phyloP scores from a whole-genome alignment of 805 yeast genomes.

The Metschnikowia amazonensis region DNA sequence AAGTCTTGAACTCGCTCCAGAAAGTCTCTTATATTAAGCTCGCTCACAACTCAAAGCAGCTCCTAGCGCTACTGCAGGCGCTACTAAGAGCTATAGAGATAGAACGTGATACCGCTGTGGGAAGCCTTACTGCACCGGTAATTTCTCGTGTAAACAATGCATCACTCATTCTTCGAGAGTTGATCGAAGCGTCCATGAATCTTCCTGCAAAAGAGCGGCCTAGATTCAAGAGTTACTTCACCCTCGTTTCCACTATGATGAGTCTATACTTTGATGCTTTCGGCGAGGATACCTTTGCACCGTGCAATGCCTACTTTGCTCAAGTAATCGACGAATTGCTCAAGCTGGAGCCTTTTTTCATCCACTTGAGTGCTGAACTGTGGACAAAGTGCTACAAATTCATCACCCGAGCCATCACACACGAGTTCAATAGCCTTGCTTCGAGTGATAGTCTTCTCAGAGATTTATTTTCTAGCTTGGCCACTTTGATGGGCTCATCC shows the following conservation, averaged over 20 bases:
- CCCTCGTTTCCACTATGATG: conserved; percentile 18
- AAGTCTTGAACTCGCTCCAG: conserved; percentile 13
- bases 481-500: conserved; percentile 23
- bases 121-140: conserved; percentile 23
- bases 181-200: conserved; percentile 18
- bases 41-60: conserved; percentile 20
- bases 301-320: conserved; percentile 27
- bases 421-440: conserved; percentile 9
- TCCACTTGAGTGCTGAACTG: conserved; percentile 27
- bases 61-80: conserved; percentile 22
- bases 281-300: conserved; percentile 15
- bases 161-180: conserved; percentile 28
- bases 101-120: conserved; percentile 34
- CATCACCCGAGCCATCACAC: conserved; percentile 19
- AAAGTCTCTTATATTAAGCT: conserved; percentile 15
- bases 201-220: conserved; percentile 15
- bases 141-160: conserved; percentile 30
- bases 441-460: conserved; percentile 21
- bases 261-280: conserved; percentile 17
- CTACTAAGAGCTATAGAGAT: conserved; percentile 27
- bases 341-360: conserved; percentile 24
- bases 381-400: conserved; percentile 28
- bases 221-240: conserved; percentile 22
- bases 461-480: conserved; percentile 20
- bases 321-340: conserved; percentile 21